Evolutionary conservation across 176 grass and related monocot genomes (phyloP).

Genomic region (Secale cereale): DNA sequence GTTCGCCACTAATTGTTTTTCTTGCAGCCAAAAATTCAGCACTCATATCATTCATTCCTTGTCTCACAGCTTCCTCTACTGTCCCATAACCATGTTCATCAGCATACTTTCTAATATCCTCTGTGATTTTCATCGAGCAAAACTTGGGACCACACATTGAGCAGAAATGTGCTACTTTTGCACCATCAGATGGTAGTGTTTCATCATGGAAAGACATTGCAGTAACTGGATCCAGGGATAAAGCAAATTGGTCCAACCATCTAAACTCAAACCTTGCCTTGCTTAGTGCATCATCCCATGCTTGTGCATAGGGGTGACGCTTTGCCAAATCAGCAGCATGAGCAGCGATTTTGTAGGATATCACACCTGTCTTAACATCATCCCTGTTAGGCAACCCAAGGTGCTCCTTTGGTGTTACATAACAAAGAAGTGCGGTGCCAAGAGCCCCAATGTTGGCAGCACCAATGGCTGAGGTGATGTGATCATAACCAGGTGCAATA

Average conservation of each 20-base stretch:
- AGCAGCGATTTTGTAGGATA: slow-evolving; percentile 96
- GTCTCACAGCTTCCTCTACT: slow-evolving; percentile 76
- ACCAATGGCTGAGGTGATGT: slow-evolving; percentile 98
- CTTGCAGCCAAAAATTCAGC: slow-evolving; percentile 79
- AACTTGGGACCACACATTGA: slow-evolving; percentile 99
- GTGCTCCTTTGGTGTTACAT: slow-evolving; percentile 98
- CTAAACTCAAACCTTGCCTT: slow-evolving; percentile 99
- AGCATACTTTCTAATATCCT: slow-evolving; percentile 94
- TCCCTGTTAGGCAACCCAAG: slow-evolving; percentile 95
- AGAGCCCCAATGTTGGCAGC: slow-evolving; percentile 94
- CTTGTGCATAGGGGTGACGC: slow-evolving; percentile 82
- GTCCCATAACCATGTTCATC: slow-evolving; percentile 94
- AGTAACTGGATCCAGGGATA: slow-evolving; percentile 92
- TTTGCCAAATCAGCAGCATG: slow-evolving; percentile 98
- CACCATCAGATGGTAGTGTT: slow-evolving; percentile 90
- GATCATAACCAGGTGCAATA: slow-evolving; percentile 98
- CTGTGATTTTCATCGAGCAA: slow-evolving; percentile 99
- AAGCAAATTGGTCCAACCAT: slow-evolving; percentile 96
- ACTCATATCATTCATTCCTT: slow-evolving; percentile 97
- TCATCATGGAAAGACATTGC: slow-evolving; percentile 99
- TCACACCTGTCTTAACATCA: slow-evolving; percentile 92
- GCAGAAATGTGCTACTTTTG: slow-evolving; percentile 98
- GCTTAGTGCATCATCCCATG: slow-evolving; percentile 92
- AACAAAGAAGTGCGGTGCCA: slow-evolving; percentile 95
- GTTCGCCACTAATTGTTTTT: slow-evolving; percentile 91